Conservation (phyloP, 116 monocot genomes). For the Trichopus zeylanicus region DNA sequence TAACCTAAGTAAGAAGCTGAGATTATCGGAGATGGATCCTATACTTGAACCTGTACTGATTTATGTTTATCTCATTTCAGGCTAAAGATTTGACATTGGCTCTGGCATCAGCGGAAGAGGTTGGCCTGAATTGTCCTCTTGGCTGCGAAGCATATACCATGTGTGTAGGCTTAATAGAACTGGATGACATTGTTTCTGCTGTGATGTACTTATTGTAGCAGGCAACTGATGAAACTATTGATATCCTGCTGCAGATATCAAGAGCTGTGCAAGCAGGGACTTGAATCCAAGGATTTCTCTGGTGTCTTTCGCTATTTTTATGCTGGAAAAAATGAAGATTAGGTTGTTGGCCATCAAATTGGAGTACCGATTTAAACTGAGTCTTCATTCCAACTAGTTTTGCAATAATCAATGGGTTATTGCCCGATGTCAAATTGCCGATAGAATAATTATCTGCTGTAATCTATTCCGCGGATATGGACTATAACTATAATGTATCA, state of each 20-base stretch:
- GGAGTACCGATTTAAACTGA: neutral
- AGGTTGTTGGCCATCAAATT: neutral
- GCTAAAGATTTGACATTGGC: conserved; percentile 81
- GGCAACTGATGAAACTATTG: neutral
- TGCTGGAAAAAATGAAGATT: conserved; percentile 46
- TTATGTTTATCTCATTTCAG: conserved; percentile 24
- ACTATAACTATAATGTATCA: no score
- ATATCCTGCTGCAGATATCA: conserved; percentile 44
- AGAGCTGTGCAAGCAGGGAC: conserved; percentile 48
- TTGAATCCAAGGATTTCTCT: conserved; percentile 71
- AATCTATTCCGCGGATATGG: no score
- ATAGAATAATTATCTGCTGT: no score
- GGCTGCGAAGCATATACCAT: conserved; percentile 45
- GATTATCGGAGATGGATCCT: no score
- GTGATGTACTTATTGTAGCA: neutral
- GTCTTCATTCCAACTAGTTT: neutral
- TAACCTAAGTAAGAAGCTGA: no score
- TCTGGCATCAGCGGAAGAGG: conserved; percentile 42
- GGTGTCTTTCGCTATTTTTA: conserved; percentile 76
- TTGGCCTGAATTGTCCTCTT: conserved; percentile 50
- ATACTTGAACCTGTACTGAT: neutral
- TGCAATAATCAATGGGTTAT: no score
- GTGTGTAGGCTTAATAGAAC: conserved; percentile 19
- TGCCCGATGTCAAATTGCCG: no score
- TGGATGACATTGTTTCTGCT: neutral